phyloP scores from a whole-genome alignment of 257 asterid species.

The Lycium ferocissimum region DNA sequence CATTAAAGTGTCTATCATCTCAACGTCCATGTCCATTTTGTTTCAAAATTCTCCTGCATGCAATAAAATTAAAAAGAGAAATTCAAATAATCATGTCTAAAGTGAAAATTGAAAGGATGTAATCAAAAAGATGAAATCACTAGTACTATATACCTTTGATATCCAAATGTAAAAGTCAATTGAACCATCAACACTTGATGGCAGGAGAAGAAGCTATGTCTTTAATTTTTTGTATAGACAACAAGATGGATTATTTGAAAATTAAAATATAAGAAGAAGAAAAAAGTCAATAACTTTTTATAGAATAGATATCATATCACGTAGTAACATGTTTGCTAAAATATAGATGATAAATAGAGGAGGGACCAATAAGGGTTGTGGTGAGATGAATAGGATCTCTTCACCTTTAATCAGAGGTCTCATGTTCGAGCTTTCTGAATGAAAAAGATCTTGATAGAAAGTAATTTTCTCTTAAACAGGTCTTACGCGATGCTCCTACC shows the following conservation, averaged over 20 bases:
- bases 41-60: background rate
- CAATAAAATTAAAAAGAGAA: background rate
- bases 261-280: background rate
- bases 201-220: background rate
- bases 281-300: background rate
- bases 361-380: no score
- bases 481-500: no score
- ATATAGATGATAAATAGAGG: background rate
- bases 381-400: no score
- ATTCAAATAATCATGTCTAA: background rate
- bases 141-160: background rate
- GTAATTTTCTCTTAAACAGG: no score
- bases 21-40: constrained; percentile 27
- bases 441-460: no score
- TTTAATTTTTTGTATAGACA: background rate
- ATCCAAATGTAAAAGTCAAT: constrained; percentile 3
- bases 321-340: constrained; percentile 14
- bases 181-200: background rate
- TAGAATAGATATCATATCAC: constrained; percentile 15
- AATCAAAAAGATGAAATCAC: background rate
- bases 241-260: constrained; percentile 23
- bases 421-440: no score
- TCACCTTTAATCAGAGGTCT: no score
- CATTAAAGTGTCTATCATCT: background rate
- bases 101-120: background rate